Evolutionary conservation across 108 stramenopile species (phyloP), one percentile per base, ranked within the genome.

Genomic region (Cyclostephanos tholiformis): DNA sequence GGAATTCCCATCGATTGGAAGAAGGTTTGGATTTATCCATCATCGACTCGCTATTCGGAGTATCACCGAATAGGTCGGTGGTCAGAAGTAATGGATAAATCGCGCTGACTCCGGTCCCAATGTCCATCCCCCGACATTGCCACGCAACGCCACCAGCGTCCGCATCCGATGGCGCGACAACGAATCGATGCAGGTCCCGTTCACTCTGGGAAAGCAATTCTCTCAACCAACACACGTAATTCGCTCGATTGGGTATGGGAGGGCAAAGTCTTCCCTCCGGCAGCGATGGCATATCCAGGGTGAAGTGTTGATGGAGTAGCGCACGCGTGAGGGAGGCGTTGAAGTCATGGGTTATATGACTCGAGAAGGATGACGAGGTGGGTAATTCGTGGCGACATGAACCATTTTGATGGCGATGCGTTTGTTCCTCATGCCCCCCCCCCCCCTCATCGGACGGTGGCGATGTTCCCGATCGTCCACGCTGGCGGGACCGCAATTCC

Each of bases 161-260:
- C 23, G 22, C 74, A 38, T 46, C 48, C 49, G 39, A 17, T 50
- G 13, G 4, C 14, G 23, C 13, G 55, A n/a, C 58, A 17, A 41
- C 4, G 72, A 83, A 71, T 70, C 55, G 60, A 50, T 61, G 36
- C 56, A 58, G 69, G 38, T 66, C 51, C 26, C 4, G 53, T 11
- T 64, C n/a, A 44, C 64, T 69, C 10, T 46, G 63, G 14, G 49
- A 27, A 43, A 97, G 60, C 39, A 97, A 78, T 27, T 89, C 75
- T 57, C 77, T 72, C 48, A 97, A 76, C 96, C 96, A 97, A 59
- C 82, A 85, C 19, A 95, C 67, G 69, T 95, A 96, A 71, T 95
- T 96, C 65, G 90, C 91, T 29, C 97, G 84, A 72, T 97, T 96
- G 16, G 97, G 95, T 20, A 97, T 82, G 16, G 97, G 97, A 29